Conservation (phyloP, 768 basidiomycete genomes). For the Pholiota molesta region DNA sequence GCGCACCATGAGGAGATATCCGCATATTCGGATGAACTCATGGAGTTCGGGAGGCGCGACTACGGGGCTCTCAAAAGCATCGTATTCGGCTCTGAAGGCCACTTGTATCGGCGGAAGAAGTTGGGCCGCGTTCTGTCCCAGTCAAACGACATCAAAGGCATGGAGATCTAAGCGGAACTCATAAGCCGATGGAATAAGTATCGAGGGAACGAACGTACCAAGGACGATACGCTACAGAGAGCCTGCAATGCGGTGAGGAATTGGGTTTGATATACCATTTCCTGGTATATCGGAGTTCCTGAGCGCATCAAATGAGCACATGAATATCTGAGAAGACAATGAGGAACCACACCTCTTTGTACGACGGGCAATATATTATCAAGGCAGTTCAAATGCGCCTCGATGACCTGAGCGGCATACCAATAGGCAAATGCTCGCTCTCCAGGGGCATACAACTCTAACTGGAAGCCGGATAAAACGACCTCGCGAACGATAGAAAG, state of each 20-base stretch:
- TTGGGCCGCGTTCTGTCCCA: slow-evolving; percentile 57
- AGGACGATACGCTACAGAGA: slow-evolving; percentile 54
- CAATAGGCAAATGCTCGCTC: slow-evolving; percentile 80
- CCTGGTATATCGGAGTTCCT: slow-evolving; percentile 45
- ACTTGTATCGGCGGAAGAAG: slow-evolving; percentile 73
- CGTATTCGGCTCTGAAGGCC: slow-evolving; percentile 68
- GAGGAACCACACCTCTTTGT: slow-evolving; percentile 34
- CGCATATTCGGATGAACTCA: slow-evolving; percentile 45
- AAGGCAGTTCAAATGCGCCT: slow-evolving; percentile 55
- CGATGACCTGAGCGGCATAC: slow-evolving; percentile 62
- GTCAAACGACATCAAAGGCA: slow-evolving; percentile 48
- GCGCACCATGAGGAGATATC: slow-evolving; percentile 41
- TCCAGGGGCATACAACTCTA: slow-evolving; percentile 69
- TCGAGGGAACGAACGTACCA: slow-evolving; percentile 40
- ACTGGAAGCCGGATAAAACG: slow-evolving; percentile 74
- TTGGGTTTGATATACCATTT: slow-evolving; percentile 52
- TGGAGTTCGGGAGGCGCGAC: slow-evolving; percentile 59
- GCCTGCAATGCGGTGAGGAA: slow-evolving; percentile 61
- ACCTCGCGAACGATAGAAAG: slow-evolving; percentile 66
- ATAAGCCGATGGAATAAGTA: not conserved
- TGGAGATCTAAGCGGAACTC: slow-evolving; percentile 43
- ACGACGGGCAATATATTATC: slow-evolving; percentile 48
- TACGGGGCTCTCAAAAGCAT: slow-evolving; percentile 44
- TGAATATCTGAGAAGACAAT: not conserved
- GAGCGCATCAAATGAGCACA: not conserved